phyloP scores from a whole-genome alignment of 2,329 filamentous ascomycete genomes.

The Aspergillus sp. region DNA sequence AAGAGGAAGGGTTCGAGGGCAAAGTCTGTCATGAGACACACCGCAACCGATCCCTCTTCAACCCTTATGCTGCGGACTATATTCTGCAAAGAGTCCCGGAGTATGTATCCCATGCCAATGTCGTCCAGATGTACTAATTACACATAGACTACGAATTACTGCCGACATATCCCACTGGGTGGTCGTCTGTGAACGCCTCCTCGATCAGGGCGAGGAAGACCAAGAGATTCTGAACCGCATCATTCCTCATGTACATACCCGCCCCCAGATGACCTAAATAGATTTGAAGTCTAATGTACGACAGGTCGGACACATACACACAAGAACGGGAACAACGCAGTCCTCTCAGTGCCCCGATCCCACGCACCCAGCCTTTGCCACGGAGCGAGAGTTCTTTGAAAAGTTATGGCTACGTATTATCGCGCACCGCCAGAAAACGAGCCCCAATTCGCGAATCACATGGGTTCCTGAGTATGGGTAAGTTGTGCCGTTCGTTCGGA shows the following conservation, averaged over 20 bases:
- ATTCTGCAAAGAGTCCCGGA: conserved; percentile 29
- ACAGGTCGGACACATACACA: conserved; percentile 36
- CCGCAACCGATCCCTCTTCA: conserved; percentile 32
- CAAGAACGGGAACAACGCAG: conserved; percentile 37
- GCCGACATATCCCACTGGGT: conserved; percentile 26
- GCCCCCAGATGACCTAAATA: too few species aligned
- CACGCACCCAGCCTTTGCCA: conserved; percentile 25
- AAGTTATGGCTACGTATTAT: conserved; percentile 20
- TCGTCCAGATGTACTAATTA: neutral
- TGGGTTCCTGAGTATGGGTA: conserved; percentile 16
- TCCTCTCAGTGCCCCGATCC: conserved; percentile 39
- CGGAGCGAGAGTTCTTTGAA: conserved; percentile 34
- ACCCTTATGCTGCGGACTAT: conserved; percentile 27
- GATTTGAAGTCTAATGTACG: neutral
- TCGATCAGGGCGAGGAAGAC: conserved; percentile 20
- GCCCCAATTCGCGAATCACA: conserved; percentile 3
- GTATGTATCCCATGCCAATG: conserved; percentile 18
- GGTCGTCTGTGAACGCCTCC: conserved; percentile 19
- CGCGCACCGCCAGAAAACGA: conserved; percentile 2
- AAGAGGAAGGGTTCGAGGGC: conserved; percentile 29
- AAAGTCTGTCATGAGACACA: conserved; percentile 35
- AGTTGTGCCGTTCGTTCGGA: neutral
- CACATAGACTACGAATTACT: conserved; percentile 17
- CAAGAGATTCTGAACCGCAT: conserved; percentile 19
- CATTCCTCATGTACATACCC: conserved; percentile 28